Conservation (phyloP, 495 filamentous ascomycete genomes). For the Chaetomium cochliodes region DNA sequence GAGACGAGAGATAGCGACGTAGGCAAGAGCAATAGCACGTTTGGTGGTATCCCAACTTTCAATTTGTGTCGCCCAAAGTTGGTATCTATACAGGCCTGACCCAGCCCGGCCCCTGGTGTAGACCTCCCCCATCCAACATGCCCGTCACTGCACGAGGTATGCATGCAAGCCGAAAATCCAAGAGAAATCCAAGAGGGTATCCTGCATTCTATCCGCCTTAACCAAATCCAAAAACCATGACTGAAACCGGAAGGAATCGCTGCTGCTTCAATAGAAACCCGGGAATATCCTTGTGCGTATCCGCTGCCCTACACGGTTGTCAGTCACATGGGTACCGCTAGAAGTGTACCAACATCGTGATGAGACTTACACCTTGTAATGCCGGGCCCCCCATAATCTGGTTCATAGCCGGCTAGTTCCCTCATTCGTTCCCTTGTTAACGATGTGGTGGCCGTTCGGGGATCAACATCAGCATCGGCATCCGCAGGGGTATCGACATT, state of each 20-base stretch:
- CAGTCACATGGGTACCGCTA: neutral
- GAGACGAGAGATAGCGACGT: too few species aligned
- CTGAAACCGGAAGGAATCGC: neutral
- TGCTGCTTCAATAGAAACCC: constrained; percentile 24
- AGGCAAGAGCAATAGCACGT: neutral
- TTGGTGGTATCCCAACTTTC: neutral
- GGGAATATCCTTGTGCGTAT: constrained; percentile 32
- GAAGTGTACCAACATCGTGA: neutral
- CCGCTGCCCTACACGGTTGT: constrained; percentile 24
- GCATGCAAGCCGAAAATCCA: constrained; percentile 1
- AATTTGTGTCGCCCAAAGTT: neutral
- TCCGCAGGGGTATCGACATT: neutral
- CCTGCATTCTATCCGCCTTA: constrained; percentile 13
- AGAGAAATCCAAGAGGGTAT: constrained; percentile 21
- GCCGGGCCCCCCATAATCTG: constrained; percentile 24
- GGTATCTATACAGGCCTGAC: neutral
- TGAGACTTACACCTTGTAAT: constrained; percentile 28
- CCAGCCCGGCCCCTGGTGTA: too few species aligned
- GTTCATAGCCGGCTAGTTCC: constrained; percentile 31
- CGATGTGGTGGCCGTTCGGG: constrained; percentile 9
- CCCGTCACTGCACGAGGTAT: neutral
- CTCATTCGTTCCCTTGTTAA: constrained; percentile 35
- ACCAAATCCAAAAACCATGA: constrained; percentile 1
- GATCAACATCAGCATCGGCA: neutral
- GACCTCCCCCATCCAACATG: neutral